A percentile compares a stretch with the other conserved stretches of the same genome.
Evolutionary conservation across 441 rosid genomes (phyloP).

Genomic region (Adansonia grandidieri): DNA sequence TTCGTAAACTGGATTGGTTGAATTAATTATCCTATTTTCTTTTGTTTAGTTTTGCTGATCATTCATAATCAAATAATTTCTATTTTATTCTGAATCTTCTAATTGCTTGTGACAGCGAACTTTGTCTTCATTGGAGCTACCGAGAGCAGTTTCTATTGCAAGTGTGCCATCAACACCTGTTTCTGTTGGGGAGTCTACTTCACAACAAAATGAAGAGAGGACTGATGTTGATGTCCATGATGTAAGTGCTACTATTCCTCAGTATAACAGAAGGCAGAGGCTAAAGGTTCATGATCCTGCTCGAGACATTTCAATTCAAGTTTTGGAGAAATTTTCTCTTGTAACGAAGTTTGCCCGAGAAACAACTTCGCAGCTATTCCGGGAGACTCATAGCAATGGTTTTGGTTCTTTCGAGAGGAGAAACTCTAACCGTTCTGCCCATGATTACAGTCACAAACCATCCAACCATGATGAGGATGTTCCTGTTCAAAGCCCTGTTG

Average conservation of each 20-base stretch:
- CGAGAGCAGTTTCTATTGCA: slow-evolving; percentile 75
- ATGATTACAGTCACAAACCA: slow-evolving; percentile 49
- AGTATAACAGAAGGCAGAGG: slow-evolving; percentile 58
- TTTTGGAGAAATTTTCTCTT: slow-evolving; percentile 91
- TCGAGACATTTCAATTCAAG: slow-evolving; percentile 87
- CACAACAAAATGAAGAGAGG: slow-evolving; percentile 52
- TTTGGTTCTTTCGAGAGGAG: slow-evolving; percentile 66
- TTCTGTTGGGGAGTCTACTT: slow-evolving; percentile 47
- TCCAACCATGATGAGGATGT: slow-evolving; percentile 51
- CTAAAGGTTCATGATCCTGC: slow-evolving; percentile 80
- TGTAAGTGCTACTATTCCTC: slow-evolving; percentile 47
- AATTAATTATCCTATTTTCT: background rate
- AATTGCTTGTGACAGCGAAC: slow-evolving; percentile 63
- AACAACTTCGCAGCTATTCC: slow-evolving; percentile 88
- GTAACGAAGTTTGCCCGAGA: slow-evolving; percentile 97
- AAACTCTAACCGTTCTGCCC: slow-evolving; percentile 45
- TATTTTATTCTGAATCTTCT: slow-evolving; percentile 25
- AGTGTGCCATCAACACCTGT: slow-evolving; percentile 56
- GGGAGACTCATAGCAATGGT: slow-evolving; percentile 70
- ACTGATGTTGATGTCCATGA: slow-evolving; percentile 39
- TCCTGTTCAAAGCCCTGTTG: slow-evolving; percentile 50
- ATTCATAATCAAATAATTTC: background rate
- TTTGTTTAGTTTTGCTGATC: background rate
- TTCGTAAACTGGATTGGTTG: background rate
- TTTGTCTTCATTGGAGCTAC: slow-evolving; percentile 91